These are phyloP conservation scores for Astraeus odoratus DNA, from an alignment of 768 basidiomycete species.

Conservation along the genomic window DNA sequence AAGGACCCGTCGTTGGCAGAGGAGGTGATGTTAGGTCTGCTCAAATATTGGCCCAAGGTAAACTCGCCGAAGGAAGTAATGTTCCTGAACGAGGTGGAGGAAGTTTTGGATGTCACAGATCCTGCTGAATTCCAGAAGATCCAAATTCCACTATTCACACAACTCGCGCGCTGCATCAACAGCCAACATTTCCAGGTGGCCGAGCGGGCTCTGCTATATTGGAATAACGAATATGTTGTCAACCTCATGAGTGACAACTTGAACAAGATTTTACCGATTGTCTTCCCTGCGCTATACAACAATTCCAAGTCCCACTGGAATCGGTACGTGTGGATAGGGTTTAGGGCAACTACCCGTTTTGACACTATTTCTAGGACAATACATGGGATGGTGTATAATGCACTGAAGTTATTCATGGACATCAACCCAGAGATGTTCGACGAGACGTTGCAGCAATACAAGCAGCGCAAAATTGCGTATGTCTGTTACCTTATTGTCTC, in stretches of 20 bases:
- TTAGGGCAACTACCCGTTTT: slow-evolving; percentile 1
- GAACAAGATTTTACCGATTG: slow-evolving; percentile 81
- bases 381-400: slow-evolving; percentile 99
- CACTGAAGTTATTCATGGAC: slow-evolving; percentile 97
- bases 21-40: slow-evolving; percentile 93
- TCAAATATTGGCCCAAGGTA: slow-evolving; percentile 98
- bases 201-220: slow-evolving; percentile 92
- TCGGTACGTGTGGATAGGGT: slow-evolving; percentile 49
- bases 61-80: slow-evolving; percentile 99
- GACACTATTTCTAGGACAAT: slow-evolving; percentile 63
- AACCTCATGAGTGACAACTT: slow-evolving; percentile 99
- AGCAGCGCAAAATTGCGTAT: slow-evolving; percentile 77
- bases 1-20: slow-evolving; percentile 90
- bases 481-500: slow-evolving; percentile 27
- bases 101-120: slow-evolving; percentile 97
- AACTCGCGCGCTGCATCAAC: slow-evolving; percentile 94
- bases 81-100: slow-evolving; percentile 99
- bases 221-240: slow-evolving; percentile 99
- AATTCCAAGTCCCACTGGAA: slow-evolving; percentile 99
- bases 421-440: slow-evolving; percentile 97
- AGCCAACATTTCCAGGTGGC: slow-evolving; percentile 99
- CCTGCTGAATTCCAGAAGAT: slow-evolving; percentile 96
- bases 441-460: slow-evolving; percentile 88
- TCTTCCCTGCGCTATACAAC: slow-evolving; percentile 92
- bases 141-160: slow-evolving; percentile 85